Evolutionary conservation across 768 basidiomycete genomes (phyloP), one percentile per base, ranked within the genome.

Genomic region (Pulveroboletus sp.): DNA sequence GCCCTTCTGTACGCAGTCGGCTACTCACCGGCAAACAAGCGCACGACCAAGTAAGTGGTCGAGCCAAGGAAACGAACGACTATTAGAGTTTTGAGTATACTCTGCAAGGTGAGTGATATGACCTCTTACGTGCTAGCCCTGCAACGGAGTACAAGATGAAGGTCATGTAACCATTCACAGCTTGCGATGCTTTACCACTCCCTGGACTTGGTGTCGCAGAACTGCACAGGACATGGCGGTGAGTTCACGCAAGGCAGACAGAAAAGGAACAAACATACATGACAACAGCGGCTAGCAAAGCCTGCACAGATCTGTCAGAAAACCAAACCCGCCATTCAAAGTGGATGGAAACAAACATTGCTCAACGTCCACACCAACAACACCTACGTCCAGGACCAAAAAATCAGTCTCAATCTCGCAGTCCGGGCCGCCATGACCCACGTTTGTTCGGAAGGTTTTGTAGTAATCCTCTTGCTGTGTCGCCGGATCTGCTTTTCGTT

Each of bases 81-180:
- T 94, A 54, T 33, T 41, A 0, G 27, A 30, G 24, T 27, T 39
- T n/a, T 27, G 1, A 35, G n/a, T 14, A 40, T 46, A 26, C 7
- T 2, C 14, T 10, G 15, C 32, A 47, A 26, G 13, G 11, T 37
- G 26, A 31, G 56, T 10, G 39, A 21, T 31, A 45, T 1, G 4
- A 52, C 33, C 35, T 78, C 92, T 69, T 61, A 95, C 93, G 75
- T 11, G 93, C 91, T 36, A 96, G 79, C 11, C 89, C 83, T 6
- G 87, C 89, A 39, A 95, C 91, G 1, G 89, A 90, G 70, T 84
- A 93, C 48, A 97, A 68, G 52, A 96, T 73, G 65, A 93, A 91
- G 14, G 84, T 80, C 85, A 95, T 88, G 64, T 95, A 95, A 2
- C 89, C 90, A 48, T 81, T 83, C 4, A 93, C 88, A 27, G 82